Evolutionary conservation across 208 protist genomes (phyloP).

Genomic region (Acanthamoeba lenticulata): DNA sequence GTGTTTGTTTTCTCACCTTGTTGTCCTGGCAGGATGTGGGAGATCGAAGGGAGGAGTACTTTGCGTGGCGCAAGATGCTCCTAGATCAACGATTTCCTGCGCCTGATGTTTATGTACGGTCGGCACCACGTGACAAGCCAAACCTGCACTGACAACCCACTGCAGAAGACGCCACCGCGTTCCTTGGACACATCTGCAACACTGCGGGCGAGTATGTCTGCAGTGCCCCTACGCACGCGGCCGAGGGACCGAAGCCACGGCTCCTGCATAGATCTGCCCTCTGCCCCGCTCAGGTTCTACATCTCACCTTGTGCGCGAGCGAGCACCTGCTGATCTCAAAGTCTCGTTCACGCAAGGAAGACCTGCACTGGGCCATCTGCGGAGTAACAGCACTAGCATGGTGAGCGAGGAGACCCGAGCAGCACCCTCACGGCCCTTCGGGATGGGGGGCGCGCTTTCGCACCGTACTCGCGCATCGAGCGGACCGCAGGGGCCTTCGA

Average conservation of each 20-base stretch:
- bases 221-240: background rate
- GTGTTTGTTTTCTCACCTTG: background rate
- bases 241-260: background rate
- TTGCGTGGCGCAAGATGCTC: background rate
- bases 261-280: background rate
- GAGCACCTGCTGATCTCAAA: background rate
- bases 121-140: background rate
- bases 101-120: background rate
- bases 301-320: background rate
- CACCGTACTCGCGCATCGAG: no score
- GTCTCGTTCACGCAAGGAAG: background rate
- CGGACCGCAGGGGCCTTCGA: no score
- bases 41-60: background rate
- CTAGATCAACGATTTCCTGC: background rate
- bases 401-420: background rate
- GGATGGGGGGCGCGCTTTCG: background rate
- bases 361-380: background rate
- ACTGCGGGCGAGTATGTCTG: background rate
- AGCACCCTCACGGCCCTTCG: background rate
- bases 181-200: background rate
- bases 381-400: conserved; percentile 1
- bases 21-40: background rate
- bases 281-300: background rate
- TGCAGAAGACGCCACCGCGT: background rate
- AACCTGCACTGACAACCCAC: background rate